A percentile compares a stretch with the other conserved stretches of the same genome.
phyloP scores from a whole-genome alignment of 306 rosid species.

The Notholithocarpus densiflorus region DNA sequence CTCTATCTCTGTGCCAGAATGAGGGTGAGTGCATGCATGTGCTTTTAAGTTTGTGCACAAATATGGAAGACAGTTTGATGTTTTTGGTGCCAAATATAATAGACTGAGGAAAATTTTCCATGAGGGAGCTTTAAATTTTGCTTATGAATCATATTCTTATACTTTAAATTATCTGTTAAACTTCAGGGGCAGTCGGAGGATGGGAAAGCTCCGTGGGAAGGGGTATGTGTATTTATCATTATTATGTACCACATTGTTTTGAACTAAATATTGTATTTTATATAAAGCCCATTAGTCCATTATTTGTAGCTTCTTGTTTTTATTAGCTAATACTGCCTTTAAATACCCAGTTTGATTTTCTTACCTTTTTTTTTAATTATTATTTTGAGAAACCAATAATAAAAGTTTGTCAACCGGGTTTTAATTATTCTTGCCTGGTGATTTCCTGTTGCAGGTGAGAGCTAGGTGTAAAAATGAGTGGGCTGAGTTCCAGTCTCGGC shows the following conservation, averaged over 20 bases:
- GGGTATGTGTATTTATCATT: slow-evolving; percentile 52
- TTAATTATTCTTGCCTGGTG: slow-evolving; percentile 9
- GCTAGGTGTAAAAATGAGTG: slow-evolving; percentile 85
- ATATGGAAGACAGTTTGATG: neutral
- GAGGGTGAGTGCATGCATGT: neutral
- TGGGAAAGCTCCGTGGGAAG: slow-evolving; percentile 66
- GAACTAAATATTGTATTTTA: neutral
- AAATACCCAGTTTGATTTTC: neutral
- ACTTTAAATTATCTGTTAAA: neutral
- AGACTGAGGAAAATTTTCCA: neutral
- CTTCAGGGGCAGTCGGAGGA: slow-evolving; percentile 66
- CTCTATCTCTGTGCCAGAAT: neutral
- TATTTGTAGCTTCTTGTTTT: neutral
- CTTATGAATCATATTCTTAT: neutral
- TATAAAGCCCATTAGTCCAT: neutral
- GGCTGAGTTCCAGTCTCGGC: slow-evolving; percentile 83
- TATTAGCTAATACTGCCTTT: neutral
- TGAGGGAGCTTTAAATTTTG: neutral
- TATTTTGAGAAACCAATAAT: neutral
- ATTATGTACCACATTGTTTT: neutral
- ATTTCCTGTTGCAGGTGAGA: slow-evolving; percentile 61
- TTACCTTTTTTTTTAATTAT: neutral
- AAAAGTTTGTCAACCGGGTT: neutral
- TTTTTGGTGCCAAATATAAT: neutral
- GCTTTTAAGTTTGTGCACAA: neutral